phyloP scores from a whole-genome alignment of 1,284 basidiomycete genomes.

The Ceratobasidium papillatum region DNA sequence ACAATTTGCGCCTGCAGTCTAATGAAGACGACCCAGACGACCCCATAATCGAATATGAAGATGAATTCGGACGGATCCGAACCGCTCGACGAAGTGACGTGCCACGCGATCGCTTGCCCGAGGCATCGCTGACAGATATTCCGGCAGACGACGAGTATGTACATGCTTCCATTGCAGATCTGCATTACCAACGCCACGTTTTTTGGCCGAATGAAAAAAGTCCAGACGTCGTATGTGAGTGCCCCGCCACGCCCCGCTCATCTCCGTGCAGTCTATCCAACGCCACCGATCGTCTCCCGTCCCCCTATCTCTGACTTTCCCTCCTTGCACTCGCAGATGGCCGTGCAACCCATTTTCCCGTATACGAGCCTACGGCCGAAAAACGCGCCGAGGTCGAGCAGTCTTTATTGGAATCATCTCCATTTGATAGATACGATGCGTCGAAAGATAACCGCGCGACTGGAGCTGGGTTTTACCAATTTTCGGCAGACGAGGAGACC shows the following conservation, averaged over 20 bases:
- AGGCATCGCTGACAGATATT: conserved; percentile 53
- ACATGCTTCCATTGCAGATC: conserved; percentile 30
- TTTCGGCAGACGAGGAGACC: conserved; percentile 81
- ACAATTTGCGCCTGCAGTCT: conserved; percentile 7
- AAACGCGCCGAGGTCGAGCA: conserved; percentile 79
- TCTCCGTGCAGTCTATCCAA: background rate
- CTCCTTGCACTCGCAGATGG: conserved; percentile 56
- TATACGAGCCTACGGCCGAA: conserved; percentile 84
- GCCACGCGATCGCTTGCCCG: conserved; percentile 64
- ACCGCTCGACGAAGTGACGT: conserved; percentile 77
- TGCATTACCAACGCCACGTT: conserved; percentile 35
- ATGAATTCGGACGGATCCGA: conserved; percentile 83
- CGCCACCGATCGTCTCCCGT: background rate
- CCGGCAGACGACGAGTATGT: conserved; percentile 64
- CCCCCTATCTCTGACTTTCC: conserved; percentile 2
- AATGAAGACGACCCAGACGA: conserved; percentile 57
- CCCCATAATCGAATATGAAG: conserved; percentile 82
- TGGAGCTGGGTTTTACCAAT: conserved; percentile 90
- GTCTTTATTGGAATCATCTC: conserved; percentile 73
- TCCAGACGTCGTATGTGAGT: conserved; percentile 32
- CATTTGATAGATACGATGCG: conserved; percentile 84
- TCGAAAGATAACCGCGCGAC: conserved; percentile 82
- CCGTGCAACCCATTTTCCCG: conserved; percentile 80
- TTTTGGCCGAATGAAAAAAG: background rate
- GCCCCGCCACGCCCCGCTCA: background rate